Base-by-base conservation (phyloP, 2,329 filamentous ascomycete genomes). In the Epicoccum sorghinum region DNA sequence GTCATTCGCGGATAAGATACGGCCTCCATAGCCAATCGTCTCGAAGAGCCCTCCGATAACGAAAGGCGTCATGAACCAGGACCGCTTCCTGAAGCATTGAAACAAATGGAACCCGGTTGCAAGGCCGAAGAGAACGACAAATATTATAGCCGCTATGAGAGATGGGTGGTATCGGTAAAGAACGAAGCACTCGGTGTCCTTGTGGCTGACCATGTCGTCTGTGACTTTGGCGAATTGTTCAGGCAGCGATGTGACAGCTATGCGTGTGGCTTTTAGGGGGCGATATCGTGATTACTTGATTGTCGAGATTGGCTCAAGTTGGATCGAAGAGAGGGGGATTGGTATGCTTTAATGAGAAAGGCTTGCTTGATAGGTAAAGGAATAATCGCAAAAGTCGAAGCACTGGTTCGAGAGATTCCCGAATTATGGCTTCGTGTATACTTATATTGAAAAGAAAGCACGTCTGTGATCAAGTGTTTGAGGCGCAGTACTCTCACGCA, bases 11-110 rank as follows among this genome's bases (percentile, higher is more conserved):
- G 75, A 75, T 3, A 70, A 64, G 1, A 77, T 76, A 44, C 82
- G 78, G 2, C 77, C 79, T 12, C 80, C 63, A 54, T 84, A 84
- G 8, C 82, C 82, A 24, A 84, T 67, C 0, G 69, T 65, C 65
- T 84, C 80, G 56, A 83, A 82, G 6, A 78, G 50, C 18, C 79
- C 79, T n/a, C 82, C 82, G n/a, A 84, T 66, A 5, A 80, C 58
- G 40, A 84, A 80, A 0, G 82, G 78, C 2, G 80, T 77, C 60
- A 82, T 79, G 64, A 80, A 84, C 78, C 79, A 83, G 2, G 79
- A 78, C 25, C 75, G 71, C 3, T 74, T 75, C 12, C 67, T 72
- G 25, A 72, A 62, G 22, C 80, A 70, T 33, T 79, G 77, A 53
- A 70, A 79, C 0, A 64, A 57, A 57, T 84, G 81, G 2, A 70